Base-by-base conservation (phyloP, 179 eudicot genomes). In the Amaranthus tricolor region DNA sequence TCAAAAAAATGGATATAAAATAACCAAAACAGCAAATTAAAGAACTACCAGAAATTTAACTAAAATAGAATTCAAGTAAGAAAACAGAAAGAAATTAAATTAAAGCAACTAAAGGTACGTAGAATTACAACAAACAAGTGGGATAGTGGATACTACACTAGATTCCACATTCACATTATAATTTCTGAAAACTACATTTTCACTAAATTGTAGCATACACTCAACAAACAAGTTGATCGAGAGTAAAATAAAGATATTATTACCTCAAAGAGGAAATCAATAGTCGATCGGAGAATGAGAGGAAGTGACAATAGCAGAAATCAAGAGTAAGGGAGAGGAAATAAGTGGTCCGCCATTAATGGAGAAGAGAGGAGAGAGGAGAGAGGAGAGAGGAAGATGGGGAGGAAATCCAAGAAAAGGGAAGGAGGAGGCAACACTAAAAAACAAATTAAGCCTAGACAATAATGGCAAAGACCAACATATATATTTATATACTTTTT, bases 291-390 rank as follows among this genome's bases (percentile, higher is more conserved):
- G 51, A 6, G 77, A 19, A 58, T 71, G 69, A 68, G 72, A 14
- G 17, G 49, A 60, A 43, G 15, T 3, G 43, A 7, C 40, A 76
- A 75, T 75, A 76, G 76, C 64, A 73, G 77, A 58, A 64, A 50
- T 65, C 7, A 56, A 57, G 54, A 61, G 50, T 8, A 45, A 21
- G 48, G 49, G 73, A 59, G 62, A 58, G 57, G 59, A 21, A 48
- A 60, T 14, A 24, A 50, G 74, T 59, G 71, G 70, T 80, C 77
- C 76, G 83, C 80, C 83, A 80, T 80, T 76, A 72, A 76, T 76
- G 80, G 71, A n/a, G 44, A n/a, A n/a, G n/a, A 62, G 57, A 47
- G 21, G 62, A 75, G 73, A 80, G 76, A 78, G 66, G 60, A 68
- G 66, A 3, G 20, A 60, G 10, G 72, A 69, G 64, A 69, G 54